Evolutionary conservation across 441 rosid species (phyloP), one percentile per base, ranked within the genome.

Genomic region (Populus tomentosa): DNA sequence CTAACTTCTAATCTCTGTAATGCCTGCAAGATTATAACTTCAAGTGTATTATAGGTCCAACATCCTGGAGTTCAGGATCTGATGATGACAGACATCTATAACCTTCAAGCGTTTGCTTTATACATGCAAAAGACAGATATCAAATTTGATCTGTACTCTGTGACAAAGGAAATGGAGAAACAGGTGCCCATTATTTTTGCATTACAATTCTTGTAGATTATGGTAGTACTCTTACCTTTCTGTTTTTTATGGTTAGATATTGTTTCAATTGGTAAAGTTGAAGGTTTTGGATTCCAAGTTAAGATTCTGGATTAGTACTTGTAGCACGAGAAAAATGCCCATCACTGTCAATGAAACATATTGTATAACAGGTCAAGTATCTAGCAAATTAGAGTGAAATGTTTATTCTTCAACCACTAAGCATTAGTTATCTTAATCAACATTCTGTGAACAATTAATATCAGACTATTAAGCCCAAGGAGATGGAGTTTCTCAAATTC

Each of bases 51-150:
- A 78, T 82, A 95, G 99, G 97, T 95, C 82, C 99, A 95, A 84
- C 99, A 92, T 87, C 99, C 97, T 76, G 99, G 98, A 76, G 85
- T 93, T 73, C 89, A 90, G 81, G 87, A 87, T 76, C 87, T 93
- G 86, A 93, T 95, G 99, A 92, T 92, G 97, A 95, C 97, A n/a
- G 99, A 95, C 80, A 92, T 95, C 78, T 90, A 87, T 76, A 95
- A 95, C 84, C 79, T 93, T 85, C 99, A 95, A 89, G 90, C 91
- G 75, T 92, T 95, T 79, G 99, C 99, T 76, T 83, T 90, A 46
- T 95, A 88, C 92, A 88, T 95, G 85, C 99, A 95, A 84, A 93
- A 83, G 88, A 89, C 93, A 16, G 99, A 93, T 84, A 83, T 95
- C 82, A 93, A 90, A 79, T 95, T 95, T 82, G 99, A 95, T 79